phyloP scores from a whole-genome alignment of 106 monocot genomes.

The Narthecium ossifragum region DNA sequence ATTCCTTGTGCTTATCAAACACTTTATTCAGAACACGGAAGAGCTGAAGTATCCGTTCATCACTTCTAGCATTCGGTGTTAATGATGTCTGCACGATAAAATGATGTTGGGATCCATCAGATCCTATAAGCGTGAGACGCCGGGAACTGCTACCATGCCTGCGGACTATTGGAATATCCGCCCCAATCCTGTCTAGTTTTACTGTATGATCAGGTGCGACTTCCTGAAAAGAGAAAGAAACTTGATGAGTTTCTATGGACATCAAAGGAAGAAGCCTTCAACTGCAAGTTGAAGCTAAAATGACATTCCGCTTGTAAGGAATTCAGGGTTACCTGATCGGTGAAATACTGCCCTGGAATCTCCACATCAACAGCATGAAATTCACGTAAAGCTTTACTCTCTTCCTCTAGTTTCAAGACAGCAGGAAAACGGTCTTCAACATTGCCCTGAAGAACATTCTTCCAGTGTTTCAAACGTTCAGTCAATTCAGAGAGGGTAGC shows the following conservation, averaged over 20 bases:
- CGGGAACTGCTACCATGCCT: conserved; percentile 95
- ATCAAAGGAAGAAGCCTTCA: too few species aligned
- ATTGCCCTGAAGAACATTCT: conserved; percentile 96
- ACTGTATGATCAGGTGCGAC: conserved; percentile 97
- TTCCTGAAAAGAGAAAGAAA: conserved; percentile 44
- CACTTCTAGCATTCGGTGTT: conserved; percentile 99
- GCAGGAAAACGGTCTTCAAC: conserved; percentile 98
- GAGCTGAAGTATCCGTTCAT: conserved; percentile 93
- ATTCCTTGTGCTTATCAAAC: conserved; percentile 99
- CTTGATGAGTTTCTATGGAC: too few species aligned
- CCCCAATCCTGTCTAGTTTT: conserved; percentile 83
- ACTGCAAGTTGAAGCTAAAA: too few species aligned
- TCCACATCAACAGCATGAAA: conserved; percentile 99
- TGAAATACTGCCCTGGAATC: conserved; percentile 96
- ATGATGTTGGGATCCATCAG: conserved; percentile 98
- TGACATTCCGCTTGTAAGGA: too few species aligned
- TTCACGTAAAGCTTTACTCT: conserved; percentile 90
- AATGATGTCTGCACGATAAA: conserved; percentile 98
- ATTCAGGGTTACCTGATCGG: conserved; percentile 76
- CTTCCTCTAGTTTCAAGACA: conserved; percentile 92
- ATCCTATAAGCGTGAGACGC: conserved; percentile 93
- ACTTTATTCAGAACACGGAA: conserved; percentile 90
- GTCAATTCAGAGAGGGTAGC: conserved; percentile 79
- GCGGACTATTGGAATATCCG: conserved; percentile 93
- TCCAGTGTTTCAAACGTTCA: conserved; percentile 93